These are phyloP conservation scores for Calonectria hongkongensis DNA, from an alignment of 2,329 filamentous ascomycete species.

Conservation along the genomic window DNA sequence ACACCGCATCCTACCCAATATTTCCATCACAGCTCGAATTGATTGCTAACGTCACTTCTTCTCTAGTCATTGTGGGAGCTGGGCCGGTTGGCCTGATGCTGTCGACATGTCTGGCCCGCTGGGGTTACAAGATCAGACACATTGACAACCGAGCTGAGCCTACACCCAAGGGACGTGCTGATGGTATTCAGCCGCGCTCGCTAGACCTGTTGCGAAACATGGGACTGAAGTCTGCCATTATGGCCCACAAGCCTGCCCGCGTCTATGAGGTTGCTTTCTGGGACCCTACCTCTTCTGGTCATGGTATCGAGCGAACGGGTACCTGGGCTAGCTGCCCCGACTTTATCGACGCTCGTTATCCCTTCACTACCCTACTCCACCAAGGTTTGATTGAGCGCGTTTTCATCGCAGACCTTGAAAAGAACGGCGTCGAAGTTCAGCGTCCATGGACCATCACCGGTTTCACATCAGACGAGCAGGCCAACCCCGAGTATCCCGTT, in stretches of 20 bases:
- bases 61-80: conserved; percentile 88
- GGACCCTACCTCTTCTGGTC: conserved; percentile 75
- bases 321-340: conserved; percentile 92
- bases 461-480: conserved; percentile 75
- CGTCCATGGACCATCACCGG: conserved; percentile 79
- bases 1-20: background rate
- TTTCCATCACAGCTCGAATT: background rate
- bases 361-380: conserved; percentile 82
- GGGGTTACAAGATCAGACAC: conserved; percentile 97
- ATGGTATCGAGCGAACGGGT: conserved; percentile 78
- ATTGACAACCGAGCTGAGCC: conserved; percentile 93
- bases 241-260: conserved; percentile 90
- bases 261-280: conserved; percentile 87
- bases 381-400: conserved; percentile 83
- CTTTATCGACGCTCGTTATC: conserved; percentile 85
- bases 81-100: conserved; percentile 92
- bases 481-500: conserved; percentile 82
- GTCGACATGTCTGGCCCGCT: conserved; percentile 90
- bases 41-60: conserved; percentile 6
- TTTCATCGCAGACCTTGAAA: conserved; percentile 79
- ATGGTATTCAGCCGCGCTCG: conserved; percentile 93
- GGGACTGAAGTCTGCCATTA: conserved; percentile 90
- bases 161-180: conserved; percentile 88
- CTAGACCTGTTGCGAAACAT: conserved; percentile 91
- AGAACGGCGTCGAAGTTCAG: conserved; percentile 76